Evolutionary conservation across 2,329 filamentous ascomycete species (phyloP), one percentile per base, ranked within the genome.

Genomic region (Pestalotiopsis sp.): DNA sequence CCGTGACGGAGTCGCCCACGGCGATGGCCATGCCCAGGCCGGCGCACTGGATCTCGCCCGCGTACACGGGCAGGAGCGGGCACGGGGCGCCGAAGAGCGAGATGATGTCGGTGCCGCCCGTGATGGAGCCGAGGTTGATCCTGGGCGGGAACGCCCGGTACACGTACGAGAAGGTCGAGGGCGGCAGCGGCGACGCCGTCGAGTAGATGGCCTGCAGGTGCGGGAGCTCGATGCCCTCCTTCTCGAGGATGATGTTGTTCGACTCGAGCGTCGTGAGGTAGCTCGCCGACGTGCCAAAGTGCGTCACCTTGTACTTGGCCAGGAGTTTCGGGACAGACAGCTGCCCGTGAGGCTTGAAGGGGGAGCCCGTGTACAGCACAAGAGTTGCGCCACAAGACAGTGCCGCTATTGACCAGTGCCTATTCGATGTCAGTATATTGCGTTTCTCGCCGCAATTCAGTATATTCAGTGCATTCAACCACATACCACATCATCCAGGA

Each of bases 401-500:
- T 5, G 91, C 93, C 1, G 93, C 95, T 23, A 98, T 88, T 56
- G 95, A 91, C 95, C 95, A 98, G 79, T 98, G 95, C 59, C 45
- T 52, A n/a, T 52, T 52, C 14, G 11, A 52, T 9, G 45, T 52
- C 4, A 52, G 17, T n/a, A 52, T 23, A 3, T 9, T 23, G 17
- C 11, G 2, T n/a, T 3, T 11, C 45, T n/a, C 45, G 20, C 11
- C 9, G 3, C 17, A 12, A 5, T n/a, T n/a, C 17, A 20, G 3
- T 9, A 2, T n/a, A n/a, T 3, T 52, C 14, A 17, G 6, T 7
- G 31, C n/a, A n/a, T 4, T 9, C 17, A 52, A 52, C 7, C 45
- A 52, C 45, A 3, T 52, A 52, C 94, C 95, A 98, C 95, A 98
- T 98, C 95, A 99, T 98, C 96, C 95, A 98, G 0, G 94, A 97